phyloP scores from a whole-genome alignment of 2,329 filamentous ascomycete species.

The Cercospora sp. region DNA sequence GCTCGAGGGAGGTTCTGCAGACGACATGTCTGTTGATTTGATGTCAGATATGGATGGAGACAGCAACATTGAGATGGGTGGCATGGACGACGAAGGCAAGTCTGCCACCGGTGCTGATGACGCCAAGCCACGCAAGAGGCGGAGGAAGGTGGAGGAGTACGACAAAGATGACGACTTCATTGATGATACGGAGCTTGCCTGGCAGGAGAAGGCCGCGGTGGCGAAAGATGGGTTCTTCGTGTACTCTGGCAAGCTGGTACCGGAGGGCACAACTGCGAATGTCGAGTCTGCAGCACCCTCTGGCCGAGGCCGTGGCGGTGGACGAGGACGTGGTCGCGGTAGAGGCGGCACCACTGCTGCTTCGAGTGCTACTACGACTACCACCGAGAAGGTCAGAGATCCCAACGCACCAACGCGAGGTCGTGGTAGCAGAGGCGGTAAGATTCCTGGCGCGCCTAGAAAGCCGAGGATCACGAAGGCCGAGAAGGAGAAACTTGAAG shows the following conservation, averaged over 20 bases:
- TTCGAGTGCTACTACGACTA: constrained; percentile 39
- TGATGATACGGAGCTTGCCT: constrained; percentile 90
- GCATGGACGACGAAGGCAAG: constrained; percentile 61
- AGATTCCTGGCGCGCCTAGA: constrained; percentile 70
- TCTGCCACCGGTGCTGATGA: constrained; percentile 63
- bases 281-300: constrained; percentile 33
- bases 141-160: constrained; percentile 68
- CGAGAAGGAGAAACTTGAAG: constrained; percentile 76
- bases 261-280: constrained; percentile 69
- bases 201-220: constrained; percentile 93
- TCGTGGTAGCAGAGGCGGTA: constrained; percentile 60
- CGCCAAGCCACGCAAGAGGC: constrained; percentile 76
- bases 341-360: constrained; percentile 51
- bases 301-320: constrained; percentile 32
- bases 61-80: constrained; percentile 87
- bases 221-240: constrained; percentile 98
- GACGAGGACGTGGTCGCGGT: constrained; percentile 59
- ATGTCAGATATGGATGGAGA: constrained; percentile 65
- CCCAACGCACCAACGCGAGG: constrained; percentile 39
- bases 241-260: constrained; percentile 87
- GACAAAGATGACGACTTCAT: constrained; percentile 69
- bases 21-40: constrained; percentile 80
- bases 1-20: constrained; percentile 70
- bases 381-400: constrained; percentile 33
- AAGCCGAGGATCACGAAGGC: constrained; percentile 87